Evolutionary conservation across 768 basidiomycete genomes (phyloP).

Genomic region (Pleurotus tuoliensis): DNA sequence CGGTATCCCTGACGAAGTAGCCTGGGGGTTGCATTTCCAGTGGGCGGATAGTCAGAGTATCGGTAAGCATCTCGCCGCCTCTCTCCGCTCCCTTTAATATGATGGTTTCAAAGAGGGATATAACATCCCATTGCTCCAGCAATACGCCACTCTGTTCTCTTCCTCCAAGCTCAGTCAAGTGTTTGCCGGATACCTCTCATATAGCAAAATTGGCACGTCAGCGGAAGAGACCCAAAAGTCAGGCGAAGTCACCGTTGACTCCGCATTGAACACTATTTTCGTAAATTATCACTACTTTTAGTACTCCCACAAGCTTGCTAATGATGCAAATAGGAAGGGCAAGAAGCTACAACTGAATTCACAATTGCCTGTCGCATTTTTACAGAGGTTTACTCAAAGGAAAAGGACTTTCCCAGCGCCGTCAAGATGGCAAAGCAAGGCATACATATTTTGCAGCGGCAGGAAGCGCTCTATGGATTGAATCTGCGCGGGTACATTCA

Average conservation of each 20-base stretch:
- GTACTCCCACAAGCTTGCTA: neutral
- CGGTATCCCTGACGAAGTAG: constrained; percentile 70
- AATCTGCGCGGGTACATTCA: constrained; percentile 38
- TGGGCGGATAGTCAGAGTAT: constrained; percentile 62
- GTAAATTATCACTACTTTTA: constrained; percentile 35
- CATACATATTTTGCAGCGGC: constrained; percentile 46
- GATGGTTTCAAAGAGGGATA: constrained; percentile 51
- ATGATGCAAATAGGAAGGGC: constrained; percentile 6
- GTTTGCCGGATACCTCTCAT: constrained; percentile 65
- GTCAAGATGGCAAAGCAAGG: constrained; percentile 72
- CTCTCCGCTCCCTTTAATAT: neutral
- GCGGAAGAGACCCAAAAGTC: too few species aligned
- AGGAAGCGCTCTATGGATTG: constrained; percentile 58
- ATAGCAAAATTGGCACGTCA: constrained; percentile 43
- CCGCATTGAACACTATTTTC: constrained; percentile 57
- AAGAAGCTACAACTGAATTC: constrained; percentile 57
- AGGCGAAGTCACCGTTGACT: constrained; percentile 26
- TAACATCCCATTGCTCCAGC: constrained; percentile 48
- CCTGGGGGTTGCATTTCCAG: constrained; percentile 80
- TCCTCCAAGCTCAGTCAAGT: constrained; percentile 48
- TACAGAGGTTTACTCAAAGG: constrained; percentile 59
- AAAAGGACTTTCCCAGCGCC: constrained; percentile 71
- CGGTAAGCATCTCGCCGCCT: constrained; percentile 36
- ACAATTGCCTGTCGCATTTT: constrained; percentile 66
- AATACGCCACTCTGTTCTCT: constrained; percentile 68